These are phyloP conservation scores for Oleoguttula mirabilis DNA, from an alignment of 495 filamentous ascomycete species.

Conservation along the genomic window DNA sequence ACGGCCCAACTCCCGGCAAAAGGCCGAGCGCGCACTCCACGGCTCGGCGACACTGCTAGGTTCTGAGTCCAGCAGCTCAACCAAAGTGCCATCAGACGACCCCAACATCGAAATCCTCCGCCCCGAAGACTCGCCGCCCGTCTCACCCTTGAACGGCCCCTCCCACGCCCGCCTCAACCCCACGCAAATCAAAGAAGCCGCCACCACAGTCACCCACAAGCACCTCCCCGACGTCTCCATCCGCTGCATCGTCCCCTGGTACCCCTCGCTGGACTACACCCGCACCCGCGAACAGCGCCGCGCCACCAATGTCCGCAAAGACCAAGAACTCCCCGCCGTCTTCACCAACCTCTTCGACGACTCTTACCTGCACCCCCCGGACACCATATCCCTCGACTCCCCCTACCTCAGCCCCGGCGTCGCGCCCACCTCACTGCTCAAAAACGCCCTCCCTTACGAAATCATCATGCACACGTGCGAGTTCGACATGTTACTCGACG, in stretches of 20 bases:
- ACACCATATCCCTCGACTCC: slow-evolving; percentile 37
- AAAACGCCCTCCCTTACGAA: slow-evolving; percentile 42
- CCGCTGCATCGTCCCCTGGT: slow-evolving; percentile 59
- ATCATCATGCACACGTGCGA: slow-evolving; percentile 73
- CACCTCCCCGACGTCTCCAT: slow-evolving; percentile 31
- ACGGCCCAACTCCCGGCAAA: not conserved
- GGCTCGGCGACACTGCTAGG: not conserved
- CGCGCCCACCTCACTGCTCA: slow-evolving; percentile 42
- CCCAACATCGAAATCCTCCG: not conserved
- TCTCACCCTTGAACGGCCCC: not conserved
- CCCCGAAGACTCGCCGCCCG: not conserved
- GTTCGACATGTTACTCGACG: slow-evolving; percentile 78
- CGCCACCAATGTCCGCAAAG: slow-evolving; percentile 46
- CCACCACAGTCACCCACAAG: not conserved
- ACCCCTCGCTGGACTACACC: slow-evolving; percentile 76
- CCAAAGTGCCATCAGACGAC: slow-evolving; percentile 5
- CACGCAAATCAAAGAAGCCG: not conserved
- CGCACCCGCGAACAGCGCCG: slow-evolving; percentile 62
- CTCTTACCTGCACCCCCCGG: slow-evolving; percentile 55
- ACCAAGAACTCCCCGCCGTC: slow-evolving; percentile 58
- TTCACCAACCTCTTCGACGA: slow-evolving; percentile 82
- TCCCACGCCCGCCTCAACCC: not conserved
- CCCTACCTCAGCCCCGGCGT: slow-evolving; percentile 54
- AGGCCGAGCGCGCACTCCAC: not conserved
- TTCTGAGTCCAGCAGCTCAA: slow-evolving; percentile 7